Conservation (phyloP, 129 eudicot species). For the Tanacetum coccineum region DNA sequence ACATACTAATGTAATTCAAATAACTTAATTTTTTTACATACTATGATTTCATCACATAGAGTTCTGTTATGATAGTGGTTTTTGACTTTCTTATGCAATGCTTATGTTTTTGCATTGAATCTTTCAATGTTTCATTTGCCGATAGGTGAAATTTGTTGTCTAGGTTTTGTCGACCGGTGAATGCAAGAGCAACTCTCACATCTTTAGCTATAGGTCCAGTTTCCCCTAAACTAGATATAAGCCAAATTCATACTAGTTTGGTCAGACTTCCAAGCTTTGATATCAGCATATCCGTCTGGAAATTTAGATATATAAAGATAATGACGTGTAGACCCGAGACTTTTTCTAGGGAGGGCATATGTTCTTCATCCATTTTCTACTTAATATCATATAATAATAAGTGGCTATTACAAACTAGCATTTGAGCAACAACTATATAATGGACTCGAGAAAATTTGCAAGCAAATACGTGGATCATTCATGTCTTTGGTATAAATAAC, state of each 20-base stretch:
- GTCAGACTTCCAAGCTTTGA: not conserved
- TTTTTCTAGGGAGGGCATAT: not conserved
- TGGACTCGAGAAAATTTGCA: not conserved
- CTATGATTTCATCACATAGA: conserved; percentile 9
- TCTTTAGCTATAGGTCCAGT: not conserved
- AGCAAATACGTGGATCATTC: not conserved
- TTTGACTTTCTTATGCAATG: not conserved
- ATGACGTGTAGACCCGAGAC: not conserved
- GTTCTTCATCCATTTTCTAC: not conserved
- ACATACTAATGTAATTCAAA: not conserved
- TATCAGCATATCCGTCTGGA: not conserved
- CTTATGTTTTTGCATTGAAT: conserved; percentile 16
- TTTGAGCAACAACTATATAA: not conserved
- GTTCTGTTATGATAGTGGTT: not conserved
- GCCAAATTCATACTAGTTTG: not conserved
- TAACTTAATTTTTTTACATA: not conserved
- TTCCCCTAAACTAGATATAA: not conserved
- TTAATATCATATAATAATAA: not conserved
- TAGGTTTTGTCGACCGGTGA: not conserved
- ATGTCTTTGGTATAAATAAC: not conserved
- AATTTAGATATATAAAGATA: not conserved
- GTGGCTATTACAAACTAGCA: conserved; percentile 1
- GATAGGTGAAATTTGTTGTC: not conserved
- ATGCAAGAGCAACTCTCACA: not conserved
- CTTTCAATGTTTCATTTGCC: not conserved